Percentiles rank a stretch among this genome's conserved stretches.
phyloP scores from a whole-genome alignment of 176 grass and related monocot genomes.

The Cenchrus fungigraminus region DNA sequence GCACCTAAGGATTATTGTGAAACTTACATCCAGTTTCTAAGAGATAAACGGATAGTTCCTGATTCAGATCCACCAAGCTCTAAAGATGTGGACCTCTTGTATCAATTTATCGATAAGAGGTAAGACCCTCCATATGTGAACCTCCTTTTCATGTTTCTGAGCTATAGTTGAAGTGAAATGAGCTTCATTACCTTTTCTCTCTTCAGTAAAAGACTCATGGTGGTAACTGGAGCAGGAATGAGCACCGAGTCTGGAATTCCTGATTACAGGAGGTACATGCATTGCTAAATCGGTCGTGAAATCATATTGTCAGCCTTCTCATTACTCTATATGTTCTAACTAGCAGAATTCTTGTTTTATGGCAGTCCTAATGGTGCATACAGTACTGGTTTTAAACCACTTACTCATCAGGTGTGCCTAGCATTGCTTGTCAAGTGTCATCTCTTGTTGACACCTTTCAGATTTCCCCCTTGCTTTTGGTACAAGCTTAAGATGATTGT shows the following conservation, averaged over 20 bases:
- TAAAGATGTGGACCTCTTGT: constrained; percentile 76
- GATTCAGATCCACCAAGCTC: constrained; percentile 74
- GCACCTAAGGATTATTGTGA: constrained; percentile 53
- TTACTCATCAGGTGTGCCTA: constrained; percentile 84
- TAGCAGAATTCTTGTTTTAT: constrained; percentile 29
- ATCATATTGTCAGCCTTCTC: constrained; percentile 6
- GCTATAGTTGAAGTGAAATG: constrained; percentile 32
- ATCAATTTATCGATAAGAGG: constrained; percentile 80
- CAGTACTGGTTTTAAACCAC: constrained; percentile 96
- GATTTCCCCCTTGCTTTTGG: not conserved
- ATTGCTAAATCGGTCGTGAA: constrained; percentile 9
- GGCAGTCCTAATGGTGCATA: constrained; percentile 94
- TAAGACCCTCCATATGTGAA: constrained; percentile 27
- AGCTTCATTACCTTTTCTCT: constrained; percentile 45
- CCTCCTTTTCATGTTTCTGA: constrained; percentile 24
- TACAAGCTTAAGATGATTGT: not conserved
- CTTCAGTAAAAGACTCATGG: constrained; percentile 82
- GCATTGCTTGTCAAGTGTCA: not conserved
- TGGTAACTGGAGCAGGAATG: constrained; percentile 92
- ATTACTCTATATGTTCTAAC: constrained; percentile 29
- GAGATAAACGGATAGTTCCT: constrained; percentile 76
- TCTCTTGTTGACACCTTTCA: constrained; percentile 1
- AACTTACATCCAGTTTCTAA: constrained; percentile 62
- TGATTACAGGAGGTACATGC: constrained; percentile 88
- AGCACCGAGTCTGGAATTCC: constrained; percentile 97